Conservation (phyloP, 257 asterid species). For the Buddleja alternifolia region DNA sequence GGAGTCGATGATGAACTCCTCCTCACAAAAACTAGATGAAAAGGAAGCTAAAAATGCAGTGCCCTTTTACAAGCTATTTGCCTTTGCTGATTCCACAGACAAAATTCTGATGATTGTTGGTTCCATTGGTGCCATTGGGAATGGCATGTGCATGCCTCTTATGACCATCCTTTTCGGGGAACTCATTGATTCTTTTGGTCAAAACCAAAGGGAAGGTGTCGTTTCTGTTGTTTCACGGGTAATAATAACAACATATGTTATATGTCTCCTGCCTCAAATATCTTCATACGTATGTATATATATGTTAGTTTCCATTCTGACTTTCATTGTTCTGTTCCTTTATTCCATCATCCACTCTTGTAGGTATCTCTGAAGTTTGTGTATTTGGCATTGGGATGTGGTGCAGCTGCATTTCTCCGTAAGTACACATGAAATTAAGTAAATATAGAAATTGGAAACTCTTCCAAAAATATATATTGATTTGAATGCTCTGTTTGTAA, state of each 20-base stretch:
- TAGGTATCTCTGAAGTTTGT: constrained; percentile 65
- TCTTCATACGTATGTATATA: background rate
- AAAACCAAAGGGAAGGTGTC: constrained; percentile 35
- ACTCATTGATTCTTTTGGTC: constrained; percentile 59
- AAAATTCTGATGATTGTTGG: constrained; percentile 55
- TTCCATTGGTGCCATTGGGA: constrained; percentile 57
- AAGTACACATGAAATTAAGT: constrained; percentile 31
- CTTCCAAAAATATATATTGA: too few species aligned
- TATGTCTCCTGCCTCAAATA: too few species aligned
- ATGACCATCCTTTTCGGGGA: constrained; percentile 63
- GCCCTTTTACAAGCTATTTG: constrained; percentile 57
- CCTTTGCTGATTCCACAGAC: constrained; percentile 62
- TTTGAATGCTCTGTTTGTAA: background rate
- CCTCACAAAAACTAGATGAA: background rate
- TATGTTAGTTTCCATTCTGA: background rate
- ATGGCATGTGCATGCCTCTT: constrained; percentile 52
- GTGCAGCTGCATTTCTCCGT: constrained; percentile 70
- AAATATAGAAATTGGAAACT: too few species aligned
- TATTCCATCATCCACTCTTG: background rate
- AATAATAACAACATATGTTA: background rate
- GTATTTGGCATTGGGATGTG: constrained; percentile 59
- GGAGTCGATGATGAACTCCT: background rate
- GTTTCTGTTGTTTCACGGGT: constrained; percentile 62
- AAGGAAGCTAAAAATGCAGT: constrained; percentile 37
- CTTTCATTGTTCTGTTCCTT: background rate